Percentiles rank a stretch among this genome's conserved stretches.
Evolutionary conservation across 2,329 filamentous ascomycete genomes (phyloP).

Genomic region (Fulvia fulva): DNA sequence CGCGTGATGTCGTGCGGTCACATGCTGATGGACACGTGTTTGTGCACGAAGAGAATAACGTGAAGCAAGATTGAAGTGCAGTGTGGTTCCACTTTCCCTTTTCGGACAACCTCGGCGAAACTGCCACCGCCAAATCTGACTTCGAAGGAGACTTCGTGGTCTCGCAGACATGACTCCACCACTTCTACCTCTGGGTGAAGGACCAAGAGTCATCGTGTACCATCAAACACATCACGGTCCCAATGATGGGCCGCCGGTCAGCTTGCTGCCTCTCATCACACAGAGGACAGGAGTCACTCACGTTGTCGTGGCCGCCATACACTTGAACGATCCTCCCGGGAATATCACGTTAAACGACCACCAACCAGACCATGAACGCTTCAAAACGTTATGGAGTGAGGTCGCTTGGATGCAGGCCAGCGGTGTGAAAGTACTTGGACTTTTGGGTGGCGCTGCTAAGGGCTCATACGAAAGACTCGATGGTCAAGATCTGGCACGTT

Average conservation of each 20-base stretch:
- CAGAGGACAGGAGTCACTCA: constrained; percentile 67
- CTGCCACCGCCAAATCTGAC: not conserved
- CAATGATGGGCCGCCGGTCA: constrained; percentile 51
- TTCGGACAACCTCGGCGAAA: not conserved
- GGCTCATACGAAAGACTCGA: constrained; percentile 62
- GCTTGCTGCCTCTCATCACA: constrained; percentile 58
- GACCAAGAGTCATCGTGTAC: constrained; percentile 53
- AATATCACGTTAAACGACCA: constrained; percentile 78
- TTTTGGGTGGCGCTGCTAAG: constrained; percentile 80
- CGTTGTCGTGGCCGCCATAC: constrained; percentile 80
- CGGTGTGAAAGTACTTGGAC: constrained; percentile 76
- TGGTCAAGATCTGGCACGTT: constrained; percentile 57
- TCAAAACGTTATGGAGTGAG: constrained; percentile 74
- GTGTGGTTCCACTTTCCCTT: not conserved
- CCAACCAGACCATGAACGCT: constrained; percentile 59
- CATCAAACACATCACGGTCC: constrained; percentile 61
- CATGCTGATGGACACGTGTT: not conserved
- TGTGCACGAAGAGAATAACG: not conserved
- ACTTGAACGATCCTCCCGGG: constrained; percentile 66
- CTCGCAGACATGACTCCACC: constrained; percentile 10
- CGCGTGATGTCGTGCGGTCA: no score
- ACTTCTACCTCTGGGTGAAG: constrained; percentile 35
- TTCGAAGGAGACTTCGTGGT: not conserved
- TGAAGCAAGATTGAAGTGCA: not conserved
- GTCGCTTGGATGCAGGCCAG: constrained; percentile 65